Conservation (phyloP, 805 yeast species). For the Hanseniaspora guilliermondii region DNA sequence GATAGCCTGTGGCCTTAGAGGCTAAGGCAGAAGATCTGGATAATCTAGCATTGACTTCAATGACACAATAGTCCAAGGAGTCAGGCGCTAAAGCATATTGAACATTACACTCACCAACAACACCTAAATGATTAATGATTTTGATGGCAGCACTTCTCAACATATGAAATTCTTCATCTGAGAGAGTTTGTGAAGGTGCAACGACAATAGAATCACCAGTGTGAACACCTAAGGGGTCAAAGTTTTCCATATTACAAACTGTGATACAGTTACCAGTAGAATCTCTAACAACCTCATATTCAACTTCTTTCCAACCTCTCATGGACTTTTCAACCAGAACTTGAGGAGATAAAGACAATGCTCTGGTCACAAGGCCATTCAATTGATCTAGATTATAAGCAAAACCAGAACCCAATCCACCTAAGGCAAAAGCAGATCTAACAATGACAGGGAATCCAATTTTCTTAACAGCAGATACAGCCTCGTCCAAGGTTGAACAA, state of each 20-base stretch:
- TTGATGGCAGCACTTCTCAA: constrained; percentile 94
- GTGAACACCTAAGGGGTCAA: constrained; percentile 95
- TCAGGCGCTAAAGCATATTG: constrained; percentile 92
- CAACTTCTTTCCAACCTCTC: constrained; percentile 99
- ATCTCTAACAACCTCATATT: constrained; percentile 97
- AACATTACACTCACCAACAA: constrained; percentile 97
- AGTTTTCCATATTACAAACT: constrained; percentile 98
- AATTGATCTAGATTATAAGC: constrained; percentile 80
- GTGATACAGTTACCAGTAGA: constrained; percentile 95
- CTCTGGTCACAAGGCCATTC: constrained; percentile 71
- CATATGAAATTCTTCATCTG: constrained; percentile 97
- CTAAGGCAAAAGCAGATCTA: constrained; percentile 93
- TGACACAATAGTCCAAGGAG: constrained; percentile 88
- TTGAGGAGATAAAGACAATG: constrained; percentile 93
- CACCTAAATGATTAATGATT: constrained; percentile 93
- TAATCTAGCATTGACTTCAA: constrained; percentile 94
- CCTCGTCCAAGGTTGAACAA: constrained; percentile 68
- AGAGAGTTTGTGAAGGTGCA: constrained; percentile 94
- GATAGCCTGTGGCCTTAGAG: constrained; percentile 97
- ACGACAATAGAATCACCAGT: constrained; percentile 98
- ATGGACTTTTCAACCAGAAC: constrained; percentile 87
- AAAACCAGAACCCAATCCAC: constrained; percentile 97
- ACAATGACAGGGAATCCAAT: constrained; percentile 93
- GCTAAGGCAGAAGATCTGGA: constrained; percentile 98
- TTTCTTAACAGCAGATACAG: constrained; percentile 66